Evolutionary conservation across 306 rosid species (phyloP).

Genomic region (Cicer bijugum): DNA sequence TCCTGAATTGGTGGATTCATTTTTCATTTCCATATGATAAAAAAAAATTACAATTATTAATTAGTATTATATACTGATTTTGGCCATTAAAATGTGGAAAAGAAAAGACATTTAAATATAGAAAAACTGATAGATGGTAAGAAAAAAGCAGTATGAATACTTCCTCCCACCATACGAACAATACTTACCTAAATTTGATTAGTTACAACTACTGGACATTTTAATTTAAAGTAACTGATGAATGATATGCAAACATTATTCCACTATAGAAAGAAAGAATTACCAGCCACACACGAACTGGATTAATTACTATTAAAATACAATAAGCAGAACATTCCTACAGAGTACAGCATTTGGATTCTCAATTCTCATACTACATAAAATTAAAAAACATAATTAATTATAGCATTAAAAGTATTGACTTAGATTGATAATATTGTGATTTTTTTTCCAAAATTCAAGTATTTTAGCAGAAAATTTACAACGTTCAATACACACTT

Average conservation of each 20-base stretch:
- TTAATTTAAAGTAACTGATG: conserved; percentile 5
- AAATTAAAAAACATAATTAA: background rate
- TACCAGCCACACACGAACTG: background rate
- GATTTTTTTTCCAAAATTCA: background rate
- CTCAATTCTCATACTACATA: conserved; percentile 2
- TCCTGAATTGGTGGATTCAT: conserved; percentile 14
- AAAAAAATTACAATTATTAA: background rate
- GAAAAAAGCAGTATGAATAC: conserved; percentile 20
- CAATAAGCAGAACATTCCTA: conserved; percentile 33
- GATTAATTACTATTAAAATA: conserved; percentile 25
- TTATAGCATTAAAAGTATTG: background rate
- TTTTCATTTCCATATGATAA: conserved; percentile 13
- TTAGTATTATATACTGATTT: conserved; percentile 1
- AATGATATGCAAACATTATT: background rate
- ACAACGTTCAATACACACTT: background rate
- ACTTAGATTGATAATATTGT: background rate
- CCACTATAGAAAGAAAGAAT: conserved; percentile 13
- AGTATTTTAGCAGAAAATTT: background rate
- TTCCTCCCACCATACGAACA: background rate
- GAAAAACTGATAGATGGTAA: conserved; percentile 15
- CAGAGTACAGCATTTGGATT: conserved; percentile 11
- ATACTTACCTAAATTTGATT: conserved; percentile 12
- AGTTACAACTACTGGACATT: conserved; percentile 16
- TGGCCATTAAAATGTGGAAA: conserved; percentile 40
- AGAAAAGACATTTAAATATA: conserved; percentile 4